These are phyloP conservation scores for Geosmithia putterillii DNA, from an alignment of 2,329 filamentous ascomycete species.

Conservation along the genomic window DNA sequence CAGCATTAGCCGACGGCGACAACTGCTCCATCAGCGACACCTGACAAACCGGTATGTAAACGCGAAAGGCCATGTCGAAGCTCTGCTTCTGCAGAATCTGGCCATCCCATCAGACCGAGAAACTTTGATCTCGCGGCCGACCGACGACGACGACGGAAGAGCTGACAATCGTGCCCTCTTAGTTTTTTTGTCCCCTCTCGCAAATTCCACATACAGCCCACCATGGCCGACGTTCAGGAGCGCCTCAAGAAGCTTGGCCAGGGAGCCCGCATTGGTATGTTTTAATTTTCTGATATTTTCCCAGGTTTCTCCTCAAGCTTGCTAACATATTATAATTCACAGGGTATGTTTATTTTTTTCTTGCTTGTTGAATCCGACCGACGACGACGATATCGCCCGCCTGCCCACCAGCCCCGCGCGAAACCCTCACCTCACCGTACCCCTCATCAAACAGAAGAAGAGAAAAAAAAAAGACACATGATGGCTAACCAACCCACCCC, in stretches of 20 bases:
- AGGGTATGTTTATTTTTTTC: slow-evolving; percentile 1
- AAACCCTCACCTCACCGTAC: slow-evolving; percentile 2
- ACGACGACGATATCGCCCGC: background rate
- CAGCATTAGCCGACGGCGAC: slow-evolving; percentile 19
- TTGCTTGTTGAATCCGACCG: slow-evolving; percentile 6
- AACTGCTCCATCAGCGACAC: slow-evolving; percentile 20
- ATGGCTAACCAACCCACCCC: slow-evolving; percentile 7
- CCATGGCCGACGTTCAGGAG: slow-evolving; percentile 44
- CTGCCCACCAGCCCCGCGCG: too few relatives aligned
- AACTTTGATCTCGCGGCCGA: background rate
- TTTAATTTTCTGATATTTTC: too few relatives aligned
- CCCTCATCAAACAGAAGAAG: slow-evolving; percentile 4
- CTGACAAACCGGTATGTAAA: slow-evolving; percentile 18
- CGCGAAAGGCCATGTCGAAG: background rate
- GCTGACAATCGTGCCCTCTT: slow-evolving; percentile 1
- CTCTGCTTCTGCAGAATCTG: background rate
- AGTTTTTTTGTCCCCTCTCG: slow-evolving; percentile 7
- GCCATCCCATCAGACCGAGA: background rate
- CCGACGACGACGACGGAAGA: too few relatives aligned
- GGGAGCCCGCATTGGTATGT: slow-evolving; percentile 55
- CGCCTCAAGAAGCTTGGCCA: slow-evolving; percentile 46
- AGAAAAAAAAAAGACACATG: too few relatives aligned
- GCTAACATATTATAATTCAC: background rate
- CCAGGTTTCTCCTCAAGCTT: background rate
- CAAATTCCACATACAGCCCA: slow-evolving; percentile 19